These are phyloP conservation scores for Pestalotiopsis sp. DNA, from an alignment of 2,329 filamentous ascomycete genomes.

Conservation along the genomic window DNA sequence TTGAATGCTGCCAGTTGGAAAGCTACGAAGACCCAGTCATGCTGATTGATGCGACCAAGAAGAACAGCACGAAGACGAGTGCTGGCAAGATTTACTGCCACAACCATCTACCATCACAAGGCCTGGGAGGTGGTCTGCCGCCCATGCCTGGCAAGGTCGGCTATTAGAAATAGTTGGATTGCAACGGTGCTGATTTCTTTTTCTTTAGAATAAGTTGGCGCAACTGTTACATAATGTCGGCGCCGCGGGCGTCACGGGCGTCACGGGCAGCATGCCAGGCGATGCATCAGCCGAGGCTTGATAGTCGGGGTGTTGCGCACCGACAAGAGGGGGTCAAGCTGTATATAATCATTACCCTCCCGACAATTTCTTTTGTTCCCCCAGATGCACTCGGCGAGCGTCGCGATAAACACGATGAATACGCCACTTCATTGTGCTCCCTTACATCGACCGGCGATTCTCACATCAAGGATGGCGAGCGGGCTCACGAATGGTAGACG, in stretches of 20 bases:
- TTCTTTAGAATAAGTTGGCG: neutral
- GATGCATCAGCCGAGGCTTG: neutral
- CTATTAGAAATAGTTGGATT: conserved; percentile 36
- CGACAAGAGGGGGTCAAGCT: neutral
- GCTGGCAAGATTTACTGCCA: conserved; percentile 58
- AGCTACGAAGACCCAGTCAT: conserved; percentile 62
- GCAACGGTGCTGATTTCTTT: neutral
- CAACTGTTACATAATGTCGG: neutral
- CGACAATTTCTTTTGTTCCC: neutral
- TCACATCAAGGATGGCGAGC: neutral
- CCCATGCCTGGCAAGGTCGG: conserved; percentile 58
- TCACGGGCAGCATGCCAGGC: neutral
- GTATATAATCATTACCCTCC: neutral
- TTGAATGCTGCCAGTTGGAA: conserved; percentile 79
- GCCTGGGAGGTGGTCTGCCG: conserved; percentile 45
- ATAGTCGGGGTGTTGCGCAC: neutral
- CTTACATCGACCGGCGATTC: neutral
- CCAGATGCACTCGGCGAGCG: neutral
- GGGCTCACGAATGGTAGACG: neutral
- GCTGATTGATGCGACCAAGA: conserved; percentile 63
- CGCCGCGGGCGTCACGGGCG: neutral
- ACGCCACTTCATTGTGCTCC: neutral
- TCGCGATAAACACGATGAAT: neutral
- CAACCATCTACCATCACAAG: conserved; percentile 54
- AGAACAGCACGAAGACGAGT: conserved; percentile 41